phyloP scores from a whole-genome alignment of 23 red algal species.

The Gracilaria vermiculophylla region DNA sequence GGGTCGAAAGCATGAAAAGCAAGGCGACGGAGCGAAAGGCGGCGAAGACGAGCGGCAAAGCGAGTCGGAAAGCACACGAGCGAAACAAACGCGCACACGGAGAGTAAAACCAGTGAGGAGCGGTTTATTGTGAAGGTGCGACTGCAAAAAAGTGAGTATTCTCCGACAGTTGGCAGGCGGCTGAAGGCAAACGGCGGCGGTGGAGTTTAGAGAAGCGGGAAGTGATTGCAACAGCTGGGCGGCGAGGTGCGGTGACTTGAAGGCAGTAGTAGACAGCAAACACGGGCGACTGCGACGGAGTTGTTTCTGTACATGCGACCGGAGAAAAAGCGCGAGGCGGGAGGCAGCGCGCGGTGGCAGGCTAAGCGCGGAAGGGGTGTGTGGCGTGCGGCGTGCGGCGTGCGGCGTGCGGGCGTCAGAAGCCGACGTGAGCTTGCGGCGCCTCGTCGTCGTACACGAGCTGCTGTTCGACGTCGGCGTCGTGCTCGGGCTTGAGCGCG shows the following conservation, averaged over 20 bases:
- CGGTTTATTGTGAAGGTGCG: background rate
- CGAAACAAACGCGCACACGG: background rate
- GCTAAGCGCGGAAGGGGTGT: background rate
- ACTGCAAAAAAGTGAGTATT: background rate
- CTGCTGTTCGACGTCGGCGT: background rate
- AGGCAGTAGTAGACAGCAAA: background rate
- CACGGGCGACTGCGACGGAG: background rate
- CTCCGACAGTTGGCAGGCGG: background rate
- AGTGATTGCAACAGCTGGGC: background rate
- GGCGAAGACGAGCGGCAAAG: background rate
- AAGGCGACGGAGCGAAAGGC: background rate
- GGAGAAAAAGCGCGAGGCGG: no score
- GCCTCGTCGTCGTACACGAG: background rate
- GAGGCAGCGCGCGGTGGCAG: no score
- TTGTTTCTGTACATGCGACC: background rate
- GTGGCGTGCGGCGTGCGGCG: no score
- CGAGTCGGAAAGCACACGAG: background rate
- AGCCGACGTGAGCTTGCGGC: background rate
- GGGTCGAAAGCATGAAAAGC: background rate
- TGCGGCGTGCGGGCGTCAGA: background rate
- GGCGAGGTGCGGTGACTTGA: background rate
- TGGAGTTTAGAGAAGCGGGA: background rate
- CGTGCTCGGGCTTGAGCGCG: background rate
- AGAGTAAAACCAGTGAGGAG: conserved; percentile 1
- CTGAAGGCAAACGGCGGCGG: background rate